A percentile compares a stretch with the other conserved stretches of the same genome.
phyloP scores from a whole-genome alignment of 768 basidiomycete species.

The Phylloporus sp. region DNA sequence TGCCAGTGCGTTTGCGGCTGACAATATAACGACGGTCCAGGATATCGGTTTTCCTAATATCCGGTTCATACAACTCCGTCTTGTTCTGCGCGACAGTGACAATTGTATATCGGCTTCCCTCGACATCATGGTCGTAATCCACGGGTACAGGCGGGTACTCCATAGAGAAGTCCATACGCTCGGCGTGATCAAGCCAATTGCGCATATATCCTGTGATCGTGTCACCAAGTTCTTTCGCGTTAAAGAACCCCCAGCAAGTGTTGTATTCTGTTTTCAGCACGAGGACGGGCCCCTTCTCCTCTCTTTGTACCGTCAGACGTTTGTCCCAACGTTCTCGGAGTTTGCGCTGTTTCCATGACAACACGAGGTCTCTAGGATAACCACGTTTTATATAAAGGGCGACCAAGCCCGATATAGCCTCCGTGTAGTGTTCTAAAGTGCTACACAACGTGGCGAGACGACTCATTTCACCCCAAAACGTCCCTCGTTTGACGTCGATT shows the following conservation, averaged over 20 bases:
- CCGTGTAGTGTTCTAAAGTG: not conserved
- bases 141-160: not conserved
- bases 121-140: too few species aligned
- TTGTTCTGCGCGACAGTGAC: too few species aligned
- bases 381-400: not conserved
- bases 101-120: too few species aligned
- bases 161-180: not conserved
- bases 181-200: not conserved
- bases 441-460: not conserved
- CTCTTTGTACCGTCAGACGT: not conserved
- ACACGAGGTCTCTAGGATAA: not conserved
- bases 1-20: too few species aligned
- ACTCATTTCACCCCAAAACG: conserved; percentile 1
- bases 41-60: too few species aligned
- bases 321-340: not conserved
- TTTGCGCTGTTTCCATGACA: not conserved
- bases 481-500: conserved; percentile 2
- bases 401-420: not conserved
- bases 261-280: not conserved
- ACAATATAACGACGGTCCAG: too few species aligned
- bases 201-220: not conserved
- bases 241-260: not conserved
- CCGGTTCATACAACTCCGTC: too few species aligned
- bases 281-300: not conserved
- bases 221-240: accelerated